These are phyloP conservation scores for Daldinia caldariorum DNA, from an alignment of 495 filamentous ascomycete genomes.

Conservation along the genomic window DNA sequence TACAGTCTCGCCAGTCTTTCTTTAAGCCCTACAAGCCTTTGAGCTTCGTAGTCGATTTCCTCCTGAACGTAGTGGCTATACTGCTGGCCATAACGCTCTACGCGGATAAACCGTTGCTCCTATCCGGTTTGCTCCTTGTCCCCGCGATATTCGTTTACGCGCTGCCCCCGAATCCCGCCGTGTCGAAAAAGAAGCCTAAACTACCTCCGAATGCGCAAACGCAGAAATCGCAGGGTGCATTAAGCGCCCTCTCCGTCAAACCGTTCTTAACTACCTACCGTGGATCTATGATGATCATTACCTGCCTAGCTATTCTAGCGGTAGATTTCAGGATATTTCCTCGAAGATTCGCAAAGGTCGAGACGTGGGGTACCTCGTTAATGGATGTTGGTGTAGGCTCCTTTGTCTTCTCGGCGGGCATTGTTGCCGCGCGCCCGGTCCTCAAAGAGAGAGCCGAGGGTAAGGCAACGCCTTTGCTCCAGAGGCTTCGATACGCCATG, in stretches of 20 bases:
- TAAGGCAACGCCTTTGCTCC: slow-evolving; percentile 57
- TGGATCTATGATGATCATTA: slow-evolving; percentile 90
- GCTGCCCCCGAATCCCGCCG: slow-evolving; percentile 52
- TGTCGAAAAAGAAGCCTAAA: slow-evolving; percentile 63
- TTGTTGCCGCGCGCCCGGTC: slow-evolving; percentile 90
- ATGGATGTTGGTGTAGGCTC: slow-evolving; percentile 99
- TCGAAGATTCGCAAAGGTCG: slow-evolving; percentile 93
- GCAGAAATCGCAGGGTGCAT: slow-evolving; percentile 43
- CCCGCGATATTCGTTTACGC: slow-evolving; percentile 72
- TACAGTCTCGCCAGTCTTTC: slow-evolving; percentile 86
- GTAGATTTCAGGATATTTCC: slow-evolving; percentile 96
- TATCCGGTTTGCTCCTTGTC: slow-evolving; percentile 77
- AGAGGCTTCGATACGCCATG: slow-evolving; percentile 68
- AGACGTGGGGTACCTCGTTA: slow-evolving; percentile 96
- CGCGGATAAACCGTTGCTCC: slow-evolving; percentile 74
- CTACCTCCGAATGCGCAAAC: slow-evolving; percentile 61
- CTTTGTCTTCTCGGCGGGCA: slow-evolving; percentile 94
- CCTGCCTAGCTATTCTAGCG: slow-evolving; percentile 92
- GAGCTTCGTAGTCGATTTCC: slow-evolving; percentile 79
- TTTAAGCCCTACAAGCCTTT: slow-evolving; percentile 78
- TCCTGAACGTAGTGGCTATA: slow-evolving; percentile 83
- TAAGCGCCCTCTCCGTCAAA: slow-evolving; percentile 75
- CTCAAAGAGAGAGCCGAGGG: slow-evolving; percentile 71
- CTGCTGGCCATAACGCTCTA: slow-evolving; percentile 90
- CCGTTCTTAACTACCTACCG: slow-evolving; percentile 93